A percentile compares a stretch with the other conserved stretches of the same genome.
These are phyloP conservation scores for Hura crepitans DNA, from an alignment of 441 rosid genomes.

Conservation along the genomic window DNA sequence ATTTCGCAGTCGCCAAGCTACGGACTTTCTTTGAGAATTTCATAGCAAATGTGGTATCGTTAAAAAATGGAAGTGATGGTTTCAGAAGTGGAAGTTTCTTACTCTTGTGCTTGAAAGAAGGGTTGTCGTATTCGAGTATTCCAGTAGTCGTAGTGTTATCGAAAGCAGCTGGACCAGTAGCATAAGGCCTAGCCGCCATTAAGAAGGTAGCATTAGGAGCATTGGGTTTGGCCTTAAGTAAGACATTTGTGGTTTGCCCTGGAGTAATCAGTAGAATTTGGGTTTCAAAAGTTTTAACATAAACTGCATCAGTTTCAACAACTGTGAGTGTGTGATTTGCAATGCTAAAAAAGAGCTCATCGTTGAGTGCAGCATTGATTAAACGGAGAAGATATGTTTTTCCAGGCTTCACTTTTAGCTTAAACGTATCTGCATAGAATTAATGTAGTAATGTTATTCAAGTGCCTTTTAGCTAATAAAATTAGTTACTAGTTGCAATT, in stretches of 20 bases:
- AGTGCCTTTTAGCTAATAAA: not conserved
- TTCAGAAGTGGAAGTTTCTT: slow-evolving; percentile 41
- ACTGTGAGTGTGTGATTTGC: slow-evolving; percentile 62
- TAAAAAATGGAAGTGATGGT: slow-evolving; percentile 50
- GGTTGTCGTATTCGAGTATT: slow-evolving; percentile 44
- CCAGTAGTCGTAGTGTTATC: slow-evolving; percentile 62
- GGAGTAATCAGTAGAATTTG: slow-evolving; percentile 42
- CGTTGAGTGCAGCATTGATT: slow-evolving; percentile 56
- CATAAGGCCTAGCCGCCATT: slow-evolving; percentile 64
- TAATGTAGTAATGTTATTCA: not conserved
- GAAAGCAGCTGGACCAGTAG: slow-evolving; percentile 49
- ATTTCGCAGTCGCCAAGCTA: slow-evolving; percentile 45
- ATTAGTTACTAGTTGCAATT: too few species aligned
- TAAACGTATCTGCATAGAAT: slow-evolving; percentile 37
- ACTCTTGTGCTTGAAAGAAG: slow-evolving; percentile 18
- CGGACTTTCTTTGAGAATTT: slow-evolving; percentile 41
- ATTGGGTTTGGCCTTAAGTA: slow-evolving; percentile 45
- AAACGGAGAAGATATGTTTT: slow-evolving; percentile 47
- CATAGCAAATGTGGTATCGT: slow-evolving; percentile 40
- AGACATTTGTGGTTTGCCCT: slow-evolving; percentile 69
- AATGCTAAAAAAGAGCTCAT: slow-evolving; percentile 66
- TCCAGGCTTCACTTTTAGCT: slow-evolving; percentile 45
- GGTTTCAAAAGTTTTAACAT: slow-evolving; percentile 66
- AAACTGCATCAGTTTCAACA: slow-evolving; percentile 67
- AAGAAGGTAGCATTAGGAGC: slow-evolving; percentile 46